These are phyloP conservation scores for Ophiostoma sp. DNA, from an alignment of 2,329 filamentous ascomycete species.

Conservation along the genomic window DNA sequence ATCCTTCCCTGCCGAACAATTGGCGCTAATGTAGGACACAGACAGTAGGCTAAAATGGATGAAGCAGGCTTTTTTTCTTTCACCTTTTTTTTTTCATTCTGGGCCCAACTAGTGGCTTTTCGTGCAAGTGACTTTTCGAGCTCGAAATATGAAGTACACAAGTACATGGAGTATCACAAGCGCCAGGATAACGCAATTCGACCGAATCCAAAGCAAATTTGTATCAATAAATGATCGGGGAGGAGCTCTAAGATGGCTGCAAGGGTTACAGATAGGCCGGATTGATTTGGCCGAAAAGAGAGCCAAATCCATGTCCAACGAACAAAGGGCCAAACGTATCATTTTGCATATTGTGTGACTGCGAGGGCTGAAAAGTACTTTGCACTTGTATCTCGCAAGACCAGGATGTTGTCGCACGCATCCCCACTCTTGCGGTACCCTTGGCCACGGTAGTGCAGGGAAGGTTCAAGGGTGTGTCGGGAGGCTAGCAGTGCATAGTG, in stretches of 20 bases:
- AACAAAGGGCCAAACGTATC: background rate
- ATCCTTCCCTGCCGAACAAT: background rate
- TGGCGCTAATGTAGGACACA: slow-evolving; percentile 6
- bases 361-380: background rate
- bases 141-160: background rate
- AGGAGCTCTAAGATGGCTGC: background rate
- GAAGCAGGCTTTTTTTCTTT: slow-evolving; percentile 7
- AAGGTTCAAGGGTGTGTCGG: background rate
- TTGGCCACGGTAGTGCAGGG: background rate
- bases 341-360: background rate
- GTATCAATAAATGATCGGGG: background rate
- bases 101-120: background rate
- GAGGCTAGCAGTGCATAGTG: background rate
- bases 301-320: background rate
- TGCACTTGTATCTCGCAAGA: background rate
- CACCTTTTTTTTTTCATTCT: background rate
- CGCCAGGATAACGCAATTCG: background rate
- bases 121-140: background rate
- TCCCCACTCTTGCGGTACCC: background rate
- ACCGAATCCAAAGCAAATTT: background rate
- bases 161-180: background rate
- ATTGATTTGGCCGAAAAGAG: background rate
- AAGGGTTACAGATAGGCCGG: background rate
- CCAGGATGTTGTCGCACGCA: background rate
- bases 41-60: slow-evolving; percentile 6